Evolutionary conservation across 176 grass and related monocot genomes (phyloP).

Genomic region (Zea mays): DNA sequence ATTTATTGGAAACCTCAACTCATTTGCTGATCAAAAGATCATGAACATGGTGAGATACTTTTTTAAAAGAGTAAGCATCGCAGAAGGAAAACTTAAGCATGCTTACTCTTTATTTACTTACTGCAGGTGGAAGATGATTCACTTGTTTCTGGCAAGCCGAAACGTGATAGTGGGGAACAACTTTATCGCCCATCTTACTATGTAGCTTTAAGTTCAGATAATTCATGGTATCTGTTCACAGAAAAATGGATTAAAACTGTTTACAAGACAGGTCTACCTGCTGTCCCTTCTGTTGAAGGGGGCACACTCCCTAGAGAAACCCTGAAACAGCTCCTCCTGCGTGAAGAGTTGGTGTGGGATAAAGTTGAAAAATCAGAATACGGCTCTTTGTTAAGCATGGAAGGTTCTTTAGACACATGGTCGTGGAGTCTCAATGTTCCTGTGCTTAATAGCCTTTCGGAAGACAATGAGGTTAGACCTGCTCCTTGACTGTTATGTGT

Average conservation of each 20-base stretch:
- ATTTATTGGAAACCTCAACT: slow-evolving; percentile 74
- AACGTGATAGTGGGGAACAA: slow-evolving; percentile 42
- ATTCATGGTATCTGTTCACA: slow-evolving; percentile 97
- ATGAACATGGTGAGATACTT: slow-evolving; percentile 52
- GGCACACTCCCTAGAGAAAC: slow-evolving; percentile 66
- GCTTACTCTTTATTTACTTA: slow-evolving; percentile 25
- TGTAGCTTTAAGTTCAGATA: slow-evolving; percentile 95
- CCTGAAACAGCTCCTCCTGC: slow-evolving; percentile 71
- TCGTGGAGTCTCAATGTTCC: slow-evolving; percentile 99
- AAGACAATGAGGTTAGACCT: slow-evolving; percentile 71
- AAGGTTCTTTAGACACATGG: slow-evolving; percentile 96
- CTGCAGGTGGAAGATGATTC: slow-evolving; percentile 60
- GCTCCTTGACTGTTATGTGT: slow-evolving; percentile 20
- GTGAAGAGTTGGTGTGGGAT: slow-evolving; percentile 81
- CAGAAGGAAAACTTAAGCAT: slow-evolving; percentile 17
- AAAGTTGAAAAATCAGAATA: slow-evolving; percentile 86
- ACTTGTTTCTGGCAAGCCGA: slow-evolving; percentile 42
- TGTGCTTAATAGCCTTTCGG: slow-evolving; percentile 83
- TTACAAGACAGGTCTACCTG: slow-evolving; percentile 77
- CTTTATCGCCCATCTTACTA: slow-evolving; percentile 63
- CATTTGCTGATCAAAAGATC: slow-evolving; percentile 63
- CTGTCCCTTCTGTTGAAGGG: slow-evolving; percentile 65
- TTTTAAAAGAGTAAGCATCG: not conserved
- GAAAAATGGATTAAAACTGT: slow-evolving; percentile 93
- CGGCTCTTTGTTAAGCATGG: slow-evolving; percentile 81